Conservation (phyloP, 106 monocot species). For the Triglochin maritima region DNA sequence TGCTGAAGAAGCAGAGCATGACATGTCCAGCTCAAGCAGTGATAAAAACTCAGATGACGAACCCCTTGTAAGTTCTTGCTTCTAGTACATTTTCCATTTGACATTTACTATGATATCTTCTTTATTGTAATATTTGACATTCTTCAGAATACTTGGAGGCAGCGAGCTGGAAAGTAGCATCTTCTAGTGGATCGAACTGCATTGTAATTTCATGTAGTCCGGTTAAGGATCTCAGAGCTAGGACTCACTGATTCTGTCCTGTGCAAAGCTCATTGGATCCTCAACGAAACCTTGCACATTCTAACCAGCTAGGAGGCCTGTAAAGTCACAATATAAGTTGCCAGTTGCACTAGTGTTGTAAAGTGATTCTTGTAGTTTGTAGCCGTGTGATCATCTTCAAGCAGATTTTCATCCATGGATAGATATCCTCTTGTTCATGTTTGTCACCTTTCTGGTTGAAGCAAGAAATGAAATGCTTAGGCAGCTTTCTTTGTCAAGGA, state of each 20-base stretch:
- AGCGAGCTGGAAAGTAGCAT: constrained; percentile 17
- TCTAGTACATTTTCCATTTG: neutral
- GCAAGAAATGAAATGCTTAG: too few species aligned
- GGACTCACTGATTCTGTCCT: neutral
- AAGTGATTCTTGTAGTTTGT: too few species aligned
- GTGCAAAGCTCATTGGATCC: neutral
- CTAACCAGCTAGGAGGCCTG: neutral
- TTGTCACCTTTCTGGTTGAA: too few species aligned
- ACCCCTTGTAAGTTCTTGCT: constrained; percentile 45
- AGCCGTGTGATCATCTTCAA: too few species aligned
- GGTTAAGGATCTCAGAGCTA: too few species aligned
- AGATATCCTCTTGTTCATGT: too few species aligned
- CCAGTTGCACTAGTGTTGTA: too few species aligned
- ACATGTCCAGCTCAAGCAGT: neutral
- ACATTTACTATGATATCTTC: neutral
- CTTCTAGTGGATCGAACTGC: neutral
- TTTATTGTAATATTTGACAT: neutral
- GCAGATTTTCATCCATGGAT: too few species aligned
- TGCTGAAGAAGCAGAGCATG: neutral
- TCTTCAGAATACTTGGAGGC: constrained; percentile 41
- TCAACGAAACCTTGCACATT: neutral
- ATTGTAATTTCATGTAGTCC: neutral
- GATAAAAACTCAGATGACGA: constrained; percentile 53
- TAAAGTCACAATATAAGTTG: too few species aligned
- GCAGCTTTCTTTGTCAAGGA: too few species aligned